Conservation (phyloP, 495 filamentous ascomycete genomes). For the Neurospora hispaniola region DNA sequence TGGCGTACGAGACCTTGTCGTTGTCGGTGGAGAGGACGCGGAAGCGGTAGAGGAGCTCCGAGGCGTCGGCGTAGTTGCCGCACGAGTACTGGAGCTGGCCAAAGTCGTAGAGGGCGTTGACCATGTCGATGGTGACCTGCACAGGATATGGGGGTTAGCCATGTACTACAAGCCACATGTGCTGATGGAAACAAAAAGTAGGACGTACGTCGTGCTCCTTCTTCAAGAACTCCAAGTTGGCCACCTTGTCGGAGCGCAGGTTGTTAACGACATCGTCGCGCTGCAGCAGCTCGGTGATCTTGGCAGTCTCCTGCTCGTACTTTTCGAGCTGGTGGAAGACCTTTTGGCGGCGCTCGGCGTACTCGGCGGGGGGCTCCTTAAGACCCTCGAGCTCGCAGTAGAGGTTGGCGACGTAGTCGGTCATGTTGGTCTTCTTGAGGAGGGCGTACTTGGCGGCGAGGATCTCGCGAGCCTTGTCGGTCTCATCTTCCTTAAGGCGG, state of each 20-base stretch:
- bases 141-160: neutral
- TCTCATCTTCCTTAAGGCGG: conserved; percentile 43
- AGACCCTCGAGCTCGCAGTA: conserved; percentile 77
- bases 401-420: conserved; percentile 84
- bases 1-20: conserved; percentile 88
- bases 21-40: conserved; percentile 94
- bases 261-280: conserved; percentile 80
- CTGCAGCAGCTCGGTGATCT: conserved; percentile 73
- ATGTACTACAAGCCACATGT: neutral
- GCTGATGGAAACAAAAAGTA: neutral
- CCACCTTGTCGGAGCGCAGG: conserved; percentile 88
- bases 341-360: conserved; percentile 75
- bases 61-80: conserved; percentile 78
- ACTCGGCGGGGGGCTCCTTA: conserved; percentile 71
- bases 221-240: conserved; percentile 92
- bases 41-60: conserved; percentile 89
- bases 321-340: conserved; percentile 70
- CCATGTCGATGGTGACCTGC: conserved; percentile 82
- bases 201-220: conserved; percentile 55
- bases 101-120: conserved; percentile 86
- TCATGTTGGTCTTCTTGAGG: conserved; percentile 95
- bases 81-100: conserved; percentile 95
- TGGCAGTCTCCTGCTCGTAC: conserved; percentile 72
- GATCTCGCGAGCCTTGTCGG: conserved; percentile 53
- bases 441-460: conserved; percentile 80